These are phyloP conservation scores for Piloderma croceum DNA, from an alignment of 768 basidiomycete species.

Conservation along the genomic window DNA sequence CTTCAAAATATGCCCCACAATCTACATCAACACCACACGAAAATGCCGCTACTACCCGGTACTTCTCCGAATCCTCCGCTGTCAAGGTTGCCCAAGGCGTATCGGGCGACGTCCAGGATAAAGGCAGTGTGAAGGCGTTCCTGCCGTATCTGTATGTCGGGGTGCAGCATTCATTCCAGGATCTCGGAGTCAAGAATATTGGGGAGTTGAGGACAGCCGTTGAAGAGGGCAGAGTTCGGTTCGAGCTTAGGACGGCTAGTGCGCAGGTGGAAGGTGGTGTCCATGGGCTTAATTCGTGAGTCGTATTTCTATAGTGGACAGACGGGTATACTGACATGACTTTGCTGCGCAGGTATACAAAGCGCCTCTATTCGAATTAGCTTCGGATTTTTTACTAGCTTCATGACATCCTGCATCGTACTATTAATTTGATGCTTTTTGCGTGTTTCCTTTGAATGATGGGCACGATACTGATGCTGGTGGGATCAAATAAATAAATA, in stretches of 20 bases:
- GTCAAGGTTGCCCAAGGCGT: constrained; percentile 98
- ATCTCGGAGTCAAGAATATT: constrained; percentile 76
- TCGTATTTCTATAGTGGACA: constrained; percentile 20
- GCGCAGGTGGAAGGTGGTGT: constrained; percentile 96
- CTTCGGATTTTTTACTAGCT: constrained; percentile 16
- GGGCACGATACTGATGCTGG: no score
- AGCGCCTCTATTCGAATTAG: constrained; percentile 53
- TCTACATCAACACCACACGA: constrained; percentile 51
- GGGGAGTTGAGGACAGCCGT: constrained; percentile 63
- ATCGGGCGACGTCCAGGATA: constrained; percentile 94
- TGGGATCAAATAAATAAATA: no score
- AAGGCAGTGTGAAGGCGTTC: constrained; percentile 91
- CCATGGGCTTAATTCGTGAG: constrained; percentile 91
- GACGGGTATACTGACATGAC: constrained; percentile 1
- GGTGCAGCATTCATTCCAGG: constrained; percentile 92
- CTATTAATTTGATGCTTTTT: neutral
- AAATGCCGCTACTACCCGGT: constrained; percentile 94
- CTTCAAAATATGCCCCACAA: constrained; percentile 43
- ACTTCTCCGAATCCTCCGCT: constrained; percentile 88
- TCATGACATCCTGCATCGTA: constrained; percentile 1
- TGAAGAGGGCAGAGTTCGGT: constrained; percentile 62
- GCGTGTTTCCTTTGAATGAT: no score
- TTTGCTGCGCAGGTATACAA: constrained; percentile 43
- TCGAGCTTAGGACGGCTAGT: constrained; percentile 90
- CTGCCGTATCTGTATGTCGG: constrained; percentile 79